These are phyloP conservation scores for Claviceps sp. DNA, from an alignment of 2,329 filamentous ascomycete species.

Conservation along the genomic window DNA sequence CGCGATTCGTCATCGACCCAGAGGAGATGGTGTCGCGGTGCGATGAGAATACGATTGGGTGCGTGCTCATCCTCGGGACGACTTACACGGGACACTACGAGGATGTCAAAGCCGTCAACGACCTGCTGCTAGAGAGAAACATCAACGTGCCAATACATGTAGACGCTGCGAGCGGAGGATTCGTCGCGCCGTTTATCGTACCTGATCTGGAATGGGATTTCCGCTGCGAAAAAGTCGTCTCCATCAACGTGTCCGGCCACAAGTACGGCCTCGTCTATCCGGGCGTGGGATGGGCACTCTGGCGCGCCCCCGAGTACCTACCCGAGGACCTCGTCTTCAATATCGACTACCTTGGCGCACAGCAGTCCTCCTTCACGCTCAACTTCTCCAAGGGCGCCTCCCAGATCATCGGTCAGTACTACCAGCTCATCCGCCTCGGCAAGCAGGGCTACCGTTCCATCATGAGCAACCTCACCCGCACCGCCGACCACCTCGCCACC, in stretches of 20 bases:
- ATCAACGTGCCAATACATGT: slow-evolving; percentile 85
- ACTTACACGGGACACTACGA: slow-evolving; percentile 96
- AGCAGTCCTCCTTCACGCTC: slow-evolving; percentile 89
- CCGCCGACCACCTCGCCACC: slow-evolving; percentile 71
- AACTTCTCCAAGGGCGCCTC: slow-evolving; percentile 96
- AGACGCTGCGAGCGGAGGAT: slow-evolving; percentile 82
- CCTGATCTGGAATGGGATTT: slow-evolving; percentile 87
- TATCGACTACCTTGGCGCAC: slow-evolving; percentile 95
- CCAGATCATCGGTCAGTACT: slow-evolving; percentile 94
- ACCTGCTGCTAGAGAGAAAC: slow-evolving; percentile 60
- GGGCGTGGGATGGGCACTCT: slow-evolving; percentile 87
- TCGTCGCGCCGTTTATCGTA: slow-evolving; percentile 82
- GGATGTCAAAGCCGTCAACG: slow-evolving; percentile 83
- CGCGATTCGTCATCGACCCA: slow-evolving; percentile 52
- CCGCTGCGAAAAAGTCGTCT: slow-evolving; percentile 73
- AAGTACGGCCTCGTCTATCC: slow-evolving; percentile 67
- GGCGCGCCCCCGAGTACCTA: slow-evolving; percentile 70
- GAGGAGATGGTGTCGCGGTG: slow-evolving; percentile 36
- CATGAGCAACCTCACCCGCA: slow-evolving; percentile 87
- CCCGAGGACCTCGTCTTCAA: slow-evolving; percentile 94
- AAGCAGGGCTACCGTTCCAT: slow-evolving; percentile 86
- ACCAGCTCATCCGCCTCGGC: slow-evolving; percentile 88
- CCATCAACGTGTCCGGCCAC: slow-evolving; percentile 90
- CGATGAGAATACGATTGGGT: slow-evolving; percentile 49
- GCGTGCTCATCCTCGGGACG: slow-evolving; percentile 80